Base-by-base conservation (phyloP, 2,329 filamentous ascomycete genomes). In the Tolypocladium sp. region DNA sequence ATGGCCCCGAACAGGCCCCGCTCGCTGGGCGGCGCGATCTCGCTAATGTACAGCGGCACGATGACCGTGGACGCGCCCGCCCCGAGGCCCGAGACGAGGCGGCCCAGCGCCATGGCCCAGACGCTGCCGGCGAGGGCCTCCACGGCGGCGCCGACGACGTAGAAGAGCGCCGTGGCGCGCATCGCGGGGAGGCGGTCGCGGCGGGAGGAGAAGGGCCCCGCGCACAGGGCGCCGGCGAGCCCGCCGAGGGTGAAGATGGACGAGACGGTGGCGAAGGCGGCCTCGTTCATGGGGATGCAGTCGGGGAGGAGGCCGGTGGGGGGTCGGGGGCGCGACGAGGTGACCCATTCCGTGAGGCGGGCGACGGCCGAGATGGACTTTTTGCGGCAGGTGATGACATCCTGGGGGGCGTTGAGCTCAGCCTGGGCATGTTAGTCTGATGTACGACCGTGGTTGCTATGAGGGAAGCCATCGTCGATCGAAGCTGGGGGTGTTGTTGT, bases 191-290 rank as follows among this genome's bases (percentile, higher is more conserved):
- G 79, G 33, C 94, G 86, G 27, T 94, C 94, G 64, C 87, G 86
- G 42, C 79, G 82, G 6, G 89, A 91, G 2, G 92, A 87, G n/a
- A 92, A 71, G 0, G 91, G 90, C 0, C 92, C 93, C 7, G 90
- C 86, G 2, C 82, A 80, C 13, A 97, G 80, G 9, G 94, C 93
- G 25, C 94, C 94, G 8, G 91, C 61, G 20, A 99, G 80, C 4
- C 94, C 94, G 56, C 94, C 94, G 9, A 97, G 76, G 0, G 92
- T 97, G 77, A 94, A 97, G 67, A 94, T 87, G 51, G 92, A 96
- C 25, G 91, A 92, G 13, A 97, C 86, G 55, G 92, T 83, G 40
- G 92, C 93, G 73, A 96, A 94, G 66, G 90, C 82, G 41, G 86
- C 83, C 37, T 90, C 81, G 66, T 78, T 86, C 94, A 97, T 97